Base-by-base conservation (phyloP, 257 asterid species). In the Penstemon barbatus region DNA sequence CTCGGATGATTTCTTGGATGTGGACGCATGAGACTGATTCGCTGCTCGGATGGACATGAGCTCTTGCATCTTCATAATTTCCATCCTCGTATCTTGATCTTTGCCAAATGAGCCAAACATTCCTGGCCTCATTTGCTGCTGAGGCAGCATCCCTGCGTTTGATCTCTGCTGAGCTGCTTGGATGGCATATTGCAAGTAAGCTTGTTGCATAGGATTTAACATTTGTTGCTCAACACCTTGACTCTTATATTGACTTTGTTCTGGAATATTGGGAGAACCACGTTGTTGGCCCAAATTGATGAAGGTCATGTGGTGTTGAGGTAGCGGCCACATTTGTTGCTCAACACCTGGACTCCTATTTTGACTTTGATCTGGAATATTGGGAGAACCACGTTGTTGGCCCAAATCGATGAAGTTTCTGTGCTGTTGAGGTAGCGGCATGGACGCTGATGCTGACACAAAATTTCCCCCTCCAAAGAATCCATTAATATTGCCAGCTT, bases 141-240 rank as follows among this genome's bases (percentile, higher is more conserved):
- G 99, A 60, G 90, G 71, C 71, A 84, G 95, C 83, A 77, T 72
- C 49, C 95, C 94, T 48, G 76, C 11, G 72, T 82, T 78, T 65
- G 97, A 77, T 81, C 85, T 94, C 75, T 89, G 97, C 74, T 89
- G 99, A 18, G 84, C 83, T 0, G 90, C 82, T 25, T 25, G 33
- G 73, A 78, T 79, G 55, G 89, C 88, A 55, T 83, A 83, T 68
- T 93, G 96, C 82, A 90, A 63, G 77, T 91, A 95, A 52, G 99
- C 95, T 74, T 91, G 98, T 77, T 89, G 96, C 48, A 80, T 78
- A 33, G 97, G 95, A 82, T 82, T 86, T 77, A 80, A 58, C 81
- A 78, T 68, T 64, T 84, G 99, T 69, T 85, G 98, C 79, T 91
- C 97, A 75, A 71, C 79, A 70, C 85, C 96, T 80, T 89, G 99